Conservation (phyloP, 805 yeast species). For the Saccharomycopsis oosterbeekiorum region DNA sequence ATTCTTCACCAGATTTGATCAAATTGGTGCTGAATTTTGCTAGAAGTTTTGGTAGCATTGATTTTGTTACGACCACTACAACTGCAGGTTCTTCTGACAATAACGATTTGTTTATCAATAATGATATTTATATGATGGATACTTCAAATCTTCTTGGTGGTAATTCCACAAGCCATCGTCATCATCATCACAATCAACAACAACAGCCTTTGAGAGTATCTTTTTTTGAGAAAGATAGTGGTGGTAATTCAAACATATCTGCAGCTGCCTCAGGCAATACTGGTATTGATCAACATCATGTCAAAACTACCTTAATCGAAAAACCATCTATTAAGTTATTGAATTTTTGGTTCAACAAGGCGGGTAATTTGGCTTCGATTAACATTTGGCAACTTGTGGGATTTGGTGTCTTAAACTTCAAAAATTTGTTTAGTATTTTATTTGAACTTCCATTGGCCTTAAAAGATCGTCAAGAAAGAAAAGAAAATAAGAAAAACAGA, state of each 20-base stretch:
- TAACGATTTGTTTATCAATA: background rate
- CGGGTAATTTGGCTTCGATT: slow-evolving; percentile 65
- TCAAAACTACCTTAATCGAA: slow-evolving; percentile 13
- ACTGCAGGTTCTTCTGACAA: background rate
- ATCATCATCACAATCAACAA: slow-evolving; percentile 1
- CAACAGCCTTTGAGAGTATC: slow-evolving; percentile 16
- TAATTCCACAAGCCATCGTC: background rate
- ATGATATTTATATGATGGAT: slow-evolving; percentile 7
- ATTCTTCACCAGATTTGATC: slow-evolving; percentile 16
- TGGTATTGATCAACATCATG: background rate
- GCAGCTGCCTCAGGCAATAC: background rate
- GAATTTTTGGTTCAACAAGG: slow-evolving; percentile 69
- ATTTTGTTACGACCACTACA: slow-evolving; percentile 10
- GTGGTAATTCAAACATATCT: background rate
- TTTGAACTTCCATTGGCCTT: slow-evolving; percentile 65
- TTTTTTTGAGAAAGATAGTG: slow-evolving; percentile 16
- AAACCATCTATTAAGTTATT: slow-evolving; percentile 35
- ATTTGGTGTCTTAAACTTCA: slow-evolving; percentile 51
- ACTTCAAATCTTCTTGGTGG: slow-evolving; percentile 6
- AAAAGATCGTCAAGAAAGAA: slow-evolving; percentile 61
- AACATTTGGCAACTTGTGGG: slow-evolving; percentile 69
- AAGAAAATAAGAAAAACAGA: slow-evolving; percentile 48
- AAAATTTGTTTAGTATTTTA: slow-evolving; percentile 66
- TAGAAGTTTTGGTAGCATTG: slow-evolving; percentile 18
- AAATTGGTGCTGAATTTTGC: slow-evolving; percentile 16